Percentiles rank a stretch among this genome's conserved stretches.
Evolutionary conservation across 306 rosid species (phyloP).

Genomic region (Pyrus communis): DNA sequence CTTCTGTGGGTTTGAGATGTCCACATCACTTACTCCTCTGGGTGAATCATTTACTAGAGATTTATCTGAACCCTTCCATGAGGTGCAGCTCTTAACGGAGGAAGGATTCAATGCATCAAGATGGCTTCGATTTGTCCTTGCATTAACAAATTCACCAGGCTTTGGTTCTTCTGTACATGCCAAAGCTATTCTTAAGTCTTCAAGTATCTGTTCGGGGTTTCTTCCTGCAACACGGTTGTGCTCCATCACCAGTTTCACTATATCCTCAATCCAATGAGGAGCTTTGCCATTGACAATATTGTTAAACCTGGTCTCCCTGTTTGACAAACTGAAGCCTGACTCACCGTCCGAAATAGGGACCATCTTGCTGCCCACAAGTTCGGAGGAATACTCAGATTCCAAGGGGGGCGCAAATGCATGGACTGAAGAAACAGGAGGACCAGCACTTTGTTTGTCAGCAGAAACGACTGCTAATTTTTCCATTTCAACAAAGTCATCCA

Average conservation of each 20-base stretch:
- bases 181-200: slow-evolving; percentile 51
- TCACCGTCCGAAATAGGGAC: slow-evolving; percentile 37
- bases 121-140: slow-evolving; percentile 21
- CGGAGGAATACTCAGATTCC: slow-evolving; percentile 29
- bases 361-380: slow-evolving; percentile 26
- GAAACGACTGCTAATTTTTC: slow-evolving; percentile 76
- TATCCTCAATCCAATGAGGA: slow-evolving; percentile 59
- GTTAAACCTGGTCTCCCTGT: slow-evolving; percentile 26
- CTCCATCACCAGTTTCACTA: slow-evolving; percentile 46
- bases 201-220: slow-evolving; percentile 34
- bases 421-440: slow-evolving; percentile 29
- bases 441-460: slow-evolving; percentile 36
- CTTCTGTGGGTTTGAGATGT: slow-evolving; percentile 15
- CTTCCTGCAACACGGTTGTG: slow-evolving; percentile 36
- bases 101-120: slow-evolving; percentile 22
- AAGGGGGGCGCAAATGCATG: slow-evolving; percentile 29
- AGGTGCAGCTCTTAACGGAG: slow-evolving; percentile 13
- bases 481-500: slow-evolving; percentile 96
- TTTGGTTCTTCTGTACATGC: slow-evolving; percentile 16
- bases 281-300: slow-evolving; percentile 18
- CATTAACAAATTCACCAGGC: slow-evolving; percentile 10
- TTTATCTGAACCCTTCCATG: slow-evolving; percentile 23
- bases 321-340: slow-evolving; percentile 27
- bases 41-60: slow-evolving; percentile 20
- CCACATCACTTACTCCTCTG: slow-evolving; percentile 19